These are phyloP conservation scores for Calonectria pauciramosa DNA, from an alignment of 2,329 filamentous ascomycete genomes.

Conservation along the genomic window DNA sequence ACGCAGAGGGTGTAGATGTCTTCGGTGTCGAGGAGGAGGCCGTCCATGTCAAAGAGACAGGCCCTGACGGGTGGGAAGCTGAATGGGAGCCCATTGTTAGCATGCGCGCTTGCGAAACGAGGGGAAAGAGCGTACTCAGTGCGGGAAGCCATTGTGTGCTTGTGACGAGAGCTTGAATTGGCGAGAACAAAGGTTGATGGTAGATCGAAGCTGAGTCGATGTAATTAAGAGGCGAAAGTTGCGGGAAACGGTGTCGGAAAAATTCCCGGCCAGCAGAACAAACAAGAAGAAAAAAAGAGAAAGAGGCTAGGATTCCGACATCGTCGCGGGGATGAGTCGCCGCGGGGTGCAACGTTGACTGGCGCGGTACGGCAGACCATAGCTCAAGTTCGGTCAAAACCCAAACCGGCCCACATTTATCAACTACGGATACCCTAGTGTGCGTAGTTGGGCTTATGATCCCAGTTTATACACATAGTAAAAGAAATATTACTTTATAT, in stretches of 20 bases:
- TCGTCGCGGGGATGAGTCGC: constrained; percentile 20
- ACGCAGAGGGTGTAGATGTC: constrained; percentile 88
- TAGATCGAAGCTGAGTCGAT: background rate
- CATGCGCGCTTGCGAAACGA: background rate
- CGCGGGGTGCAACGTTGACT: constrained; percentile 11
- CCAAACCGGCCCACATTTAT: no score
- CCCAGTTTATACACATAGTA: no score
- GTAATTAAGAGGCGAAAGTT: background rate
- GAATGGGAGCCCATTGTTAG: constrained; percentile 31
- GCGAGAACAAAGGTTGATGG: background rate
- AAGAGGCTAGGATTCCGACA: constrained; percentile 26
- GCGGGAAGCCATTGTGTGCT: constrained; percentile 55
- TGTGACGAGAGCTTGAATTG: background rate
- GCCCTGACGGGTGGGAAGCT: constrained; percentile 87
- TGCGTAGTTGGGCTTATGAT: no score
- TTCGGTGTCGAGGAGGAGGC: constrained; percentile 93
- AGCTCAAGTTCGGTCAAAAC: no score
- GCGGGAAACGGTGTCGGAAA: background rate
- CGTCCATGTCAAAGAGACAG: constrained; percentile 99
- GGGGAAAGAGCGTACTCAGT: constrained; percentile 56
- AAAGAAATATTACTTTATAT: no score
- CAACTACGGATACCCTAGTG: no score
- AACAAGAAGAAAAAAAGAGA: background rate
- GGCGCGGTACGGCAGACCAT: background rate
- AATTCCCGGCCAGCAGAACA: constrained; percentile 23